phyloP scores from a whole-genome alignment of 1,139 yeast species.

The Hansenula sp. region DNA sequence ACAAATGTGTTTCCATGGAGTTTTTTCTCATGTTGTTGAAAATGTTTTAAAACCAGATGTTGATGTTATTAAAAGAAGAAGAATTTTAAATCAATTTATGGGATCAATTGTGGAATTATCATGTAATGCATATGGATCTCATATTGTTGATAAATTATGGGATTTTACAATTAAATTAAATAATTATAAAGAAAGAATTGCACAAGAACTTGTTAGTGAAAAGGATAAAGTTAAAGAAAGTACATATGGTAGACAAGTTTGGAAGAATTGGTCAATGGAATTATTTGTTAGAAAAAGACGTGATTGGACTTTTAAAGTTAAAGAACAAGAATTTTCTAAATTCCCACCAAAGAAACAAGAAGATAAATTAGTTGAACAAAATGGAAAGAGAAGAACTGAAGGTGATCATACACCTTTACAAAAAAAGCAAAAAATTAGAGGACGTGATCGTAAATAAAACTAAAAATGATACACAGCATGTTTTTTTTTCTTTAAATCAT shows the following conservation, averaged over 20 bases:
- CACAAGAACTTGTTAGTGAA: slow-evolving; percentile 57
- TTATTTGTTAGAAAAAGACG: slow-evolving; percentile 64
- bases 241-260: slow-evolving; percentile 82
- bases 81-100: slow-evolving; percentile 57
- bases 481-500: background rate
- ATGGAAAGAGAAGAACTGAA: slow-evolving; percentile 11
- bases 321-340: slow-evolving; percentile 60
- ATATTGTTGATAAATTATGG: slow-evolving; percentile 84
- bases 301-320: slow-evolving; percentile 78
- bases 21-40: slow-evolving; percentile 82
- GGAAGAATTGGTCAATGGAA: slow-evolving; percentile 95
- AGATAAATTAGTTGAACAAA: background rate
- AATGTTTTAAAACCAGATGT: slow-evolving; percentile 49
- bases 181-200: slow-evolving; percentile 83
- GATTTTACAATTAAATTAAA: slow-evolving; percentile 69
- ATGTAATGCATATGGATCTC: slow-evolving; percentile 89
- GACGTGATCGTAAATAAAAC: slow-evolving; percentile 25
- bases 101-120: slow-evolving; percentile 57
- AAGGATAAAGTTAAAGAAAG: slow-evolving; percentile 75
- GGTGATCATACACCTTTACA: background rate
- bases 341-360: slow-evolving; percentile 29
- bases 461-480: background rate
- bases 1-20: slow-evolving; percentile 83
- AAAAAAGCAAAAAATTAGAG: slow-evolving; percentile 27
- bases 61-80: slow-evolving; percentile 58